A percentile compares a stretch with the other conserved stretches of the same genome.
These are phyloP conservation scores for Penicillium goetzii DNA, from an alignment of 495 filamentous ascomycete species.

Conservation along the genomic window DNA sequence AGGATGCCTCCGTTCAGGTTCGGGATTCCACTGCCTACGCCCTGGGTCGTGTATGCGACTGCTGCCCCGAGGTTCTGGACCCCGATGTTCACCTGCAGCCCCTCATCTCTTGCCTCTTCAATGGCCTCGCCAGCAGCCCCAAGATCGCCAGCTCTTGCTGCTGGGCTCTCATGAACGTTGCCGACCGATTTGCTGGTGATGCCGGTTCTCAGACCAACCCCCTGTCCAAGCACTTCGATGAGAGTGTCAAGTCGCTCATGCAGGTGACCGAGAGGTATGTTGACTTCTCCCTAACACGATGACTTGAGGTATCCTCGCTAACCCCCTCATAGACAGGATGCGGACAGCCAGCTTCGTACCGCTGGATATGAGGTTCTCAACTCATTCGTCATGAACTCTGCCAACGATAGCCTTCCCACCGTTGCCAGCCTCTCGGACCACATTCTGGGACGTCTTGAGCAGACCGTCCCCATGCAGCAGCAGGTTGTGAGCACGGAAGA, in stretches of 20 bases:
- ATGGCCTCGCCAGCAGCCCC: slow-evolving; percentile 83
- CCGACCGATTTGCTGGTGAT: slow-evolving; percentile 89
- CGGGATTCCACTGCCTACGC: slow-evolving; percentile 98
- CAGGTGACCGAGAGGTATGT: slow-evolving; percentile 75
- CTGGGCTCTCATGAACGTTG: slow-evolving; percentile 98
- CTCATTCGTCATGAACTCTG: slow-evolving; percentile 86
- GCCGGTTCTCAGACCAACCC: slow-evolving; percentile 76
- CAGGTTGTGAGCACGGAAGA: slow-evolving; percentile 98
- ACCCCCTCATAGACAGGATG: slow-evolving; percentile 57
- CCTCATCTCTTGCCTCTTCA: slow-evolving; percentile 86
- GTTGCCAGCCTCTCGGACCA: slow-evolving; percentile 82
- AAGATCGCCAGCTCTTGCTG: slow-evolving; percentile 99
- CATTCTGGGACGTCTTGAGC: slow-evolving; percentile 84
- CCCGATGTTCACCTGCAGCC: slow-evolving; percentile 76
- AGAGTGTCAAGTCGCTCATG: slow-evolving; percentile 84
- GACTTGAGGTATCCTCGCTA: slow-evolving; percentile 5
- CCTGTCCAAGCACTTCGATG: slow-evolving; percentile 88
- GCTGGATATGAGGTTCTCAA: slow-evolving; percentile 98
- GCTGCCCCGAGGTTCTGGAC: slow-evolving; percentile 86
- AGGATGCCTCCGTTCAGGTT: slow-evolving; percentile 83
- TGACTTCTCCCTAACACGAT: slow-evolving; percentile 8
- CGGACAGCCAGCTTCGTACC: slow-evolving; percentile 92
- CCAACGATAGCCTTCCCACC: slow-evolving; percentile 78
- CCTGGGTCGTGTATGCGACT: slow-evolving; percentile 92
- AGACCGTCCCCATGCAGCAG: slow-evolving; percentile 85